These are phyloP conservation scores for Penicillium macrosclerotiorum DNA, from an alignment of 495 filamentous ascomycete species.

Conservation along the genomic window DNA sequence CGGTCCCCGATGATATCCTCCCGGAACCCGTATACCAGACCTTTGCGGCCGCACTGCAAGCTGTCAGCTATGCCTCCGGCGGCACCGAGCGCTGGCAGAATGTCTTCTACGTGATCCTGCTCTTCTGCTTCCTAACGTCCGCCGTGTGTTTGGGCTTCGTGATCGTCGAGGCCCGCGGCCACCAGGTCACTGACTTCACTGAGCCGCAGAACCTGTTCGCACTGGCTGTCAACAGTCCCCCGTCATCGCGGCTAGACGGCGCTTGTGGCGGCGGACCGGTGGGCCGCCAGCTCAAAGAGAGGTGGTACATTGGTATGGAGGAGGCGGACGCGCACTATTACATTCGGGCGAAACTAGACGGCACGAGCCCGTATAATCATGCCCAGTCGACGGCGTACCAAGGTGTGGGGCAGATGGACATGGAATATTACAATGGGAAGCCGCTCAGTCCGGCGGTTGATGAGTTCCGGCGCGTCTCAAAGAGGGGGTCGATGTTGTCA, in stretches of 20 bases:
- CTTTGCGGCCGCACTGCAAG: constrained; percentile 57
- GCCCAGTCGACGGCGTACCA: background rate
- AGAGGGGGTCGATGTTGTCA: constrained; percentile 21
- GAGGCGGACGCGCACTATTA: constrained; percentile 39
- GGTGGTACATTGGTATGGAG: constrained; percentile 56
- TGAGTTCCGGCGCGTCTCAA: constrained; percentile 33
- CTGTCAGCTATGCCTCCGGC: constrained; percentile 63
- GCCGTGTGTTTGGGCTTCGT: constrained; percentile 59
- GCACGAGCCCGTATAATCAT: background rate
- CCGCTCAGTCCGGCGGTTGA: constrained; percentile 29
- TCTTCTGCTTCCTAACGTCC: constrained; percentile 61
- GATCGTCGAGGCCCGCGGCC: constrained; percentile 42
- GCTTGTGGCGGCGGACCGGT: constrained; percentile 64
- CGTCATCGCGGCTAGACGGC: constrained; percentile 51
- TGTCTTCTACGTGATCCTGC: constrained; percentile 62
- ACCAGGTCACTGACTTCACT: constrained; percentile 70
- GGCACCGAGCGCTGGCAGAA: constrained; percentile 54
- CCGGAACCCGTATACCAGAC: constrained; percentile 38
- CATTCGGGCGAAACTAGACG: constrained; percentile 34
- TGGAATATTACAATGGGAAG: constrained; percentile 16
- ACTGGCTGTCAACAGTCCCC: constrained; percentile 66
- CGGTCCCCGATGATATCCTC: constrained; percentile 22
- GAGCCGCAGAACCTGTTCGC: constrained; percentile 72
- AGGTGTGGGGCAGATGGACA: constrained; percentile 15
- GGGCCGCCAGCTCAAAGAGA: constrained; percentile 49